phyloP scores from a whole-genome alignment of 179 eudicot genomes.

The Nepenthes alata region DNA sequence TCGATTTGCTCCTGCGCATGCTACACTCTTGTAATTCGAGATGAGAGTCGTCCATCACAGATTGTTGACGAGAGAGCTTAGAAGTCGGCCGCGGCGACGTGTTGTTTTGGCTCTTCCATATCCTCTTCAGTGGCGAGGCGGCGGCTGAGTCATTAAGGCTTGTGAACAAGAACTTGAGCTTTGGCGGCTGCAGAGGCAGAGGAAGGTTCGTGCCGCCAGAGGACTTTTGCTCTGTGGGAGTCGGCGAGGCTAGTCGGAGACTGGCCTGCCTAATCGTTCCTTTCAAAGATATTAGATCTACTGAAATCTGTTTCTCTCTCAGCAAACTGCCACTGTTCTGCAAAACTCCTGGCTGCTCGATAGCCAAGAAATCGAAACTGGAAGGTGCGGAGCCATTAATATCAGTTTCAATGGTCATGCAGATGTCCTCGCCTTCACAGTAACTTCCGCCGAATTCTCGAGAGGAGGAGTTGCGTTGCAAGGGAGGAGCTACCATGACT shows the following conservation, averaged over 20 bases:
- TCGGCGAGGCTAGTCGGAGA: conserved; percentile 3
- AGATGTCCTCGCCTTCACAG: conserved; percentile 5
- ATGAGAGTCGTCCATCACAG: conserved; percentile 39
- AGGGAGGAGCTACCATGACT: conserved; percentile 1
- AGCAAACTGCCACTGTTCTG: conserved; percentile 15
- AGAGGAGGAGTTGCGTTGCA: neutral
- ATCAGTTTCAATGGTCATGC: conserved; percentile 5
- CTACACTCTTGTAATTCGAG: conserved; percentile 28
- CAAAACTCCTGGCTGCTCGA: conserved; percentile 11
- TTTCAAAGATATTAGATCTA: conserved; percentile 41
- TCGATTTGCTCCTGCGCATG: conserved; percentile 45
- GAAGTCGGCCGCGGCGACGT: conserved; percentile 5
- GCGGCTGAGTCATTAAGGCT: conserved; percentile 52
- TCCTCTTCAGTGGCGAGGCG: conserved; percentile 36
- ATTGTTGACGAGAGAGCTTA: conserved; percentile 22
- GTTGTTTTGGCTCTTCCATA: conserved; percentile 15
- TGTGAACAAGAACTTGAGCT: conserved; percentile 33
- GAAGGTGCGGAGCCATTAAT: neutral
- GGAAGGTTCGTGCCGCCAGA: neutral
- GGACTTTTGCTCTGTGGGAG: neutral
- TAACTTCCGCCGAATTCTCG: neutral
- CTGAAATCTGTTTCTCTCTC: conserved; percentile 33
- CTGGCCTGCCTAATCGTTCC: conserved; percentile 14
- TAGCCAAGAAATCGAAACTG: conserved; percentile 9
- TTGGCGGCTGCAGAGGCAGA: conserved; percentile 17